phyloP scores from a whole-genome alignment of 75 land plant species.

The Selaginella moellendorffii region DNA sequence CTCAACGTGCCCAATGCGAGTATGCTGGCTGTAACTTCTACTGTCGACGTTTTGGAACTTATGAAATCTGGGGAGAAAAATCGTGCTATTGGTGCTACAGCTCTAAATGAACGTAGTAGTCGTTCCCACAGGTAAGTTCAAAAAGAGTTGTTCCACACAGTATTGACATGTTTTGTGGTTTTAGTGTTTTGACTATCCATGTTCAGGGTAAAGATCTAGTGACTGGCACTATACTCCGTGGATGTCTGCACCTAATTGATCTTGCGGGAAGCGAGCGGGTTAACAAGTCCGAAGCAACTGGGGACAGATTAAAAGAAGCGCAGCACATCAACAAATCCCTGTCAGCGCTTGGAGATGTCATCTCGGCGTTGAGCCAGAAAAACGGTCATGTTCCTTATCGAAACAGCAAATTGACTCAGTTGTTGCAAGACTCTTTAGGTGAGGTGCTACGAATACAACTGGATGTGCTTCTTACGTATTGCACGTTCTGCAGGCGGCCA shows the following conservation, averaged over 20 bases:
- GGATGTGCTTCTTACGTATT: neutral
- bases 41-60: conserved; percentile 42
- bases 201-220: conserved; percentile 62
- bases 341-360: conserved; percentile 59
- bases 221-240: conserved; percentile 50
- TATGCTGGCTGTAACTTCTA: conserved; percentile 33
- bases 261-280: conserved; percentile 90
- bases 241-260: conserved; percentile 82
- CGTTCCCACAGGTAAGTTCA: conserved; percentile 62
- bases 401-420: conserved; percentile 68
- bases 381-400: conserved; percentile 45
- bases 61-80: conserved; percentile 50
- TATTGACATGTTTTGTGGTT: conserved; percentile 10
- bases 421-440: conserved; percentile 64
- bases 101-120: conserved; percentile 75
- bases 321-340: conserved; percentile 60
- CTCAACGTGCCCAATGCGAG: conserved; percentile 63
- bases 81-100: conserved; percentile 61
- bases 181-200: conserved; percentile 72
- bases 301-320: conserved; percentile 57
- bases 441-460: no score
- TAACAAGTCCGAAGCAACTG: conserved; percentile 55
- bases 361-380: conserved; percentile 49
- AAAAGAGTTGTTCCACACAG: neutral
- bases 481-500: conserved; percentile 33